Conservation (phyloP, 2,329 filamentous ascomycete species). For the Onygenales sp. region DNA sequence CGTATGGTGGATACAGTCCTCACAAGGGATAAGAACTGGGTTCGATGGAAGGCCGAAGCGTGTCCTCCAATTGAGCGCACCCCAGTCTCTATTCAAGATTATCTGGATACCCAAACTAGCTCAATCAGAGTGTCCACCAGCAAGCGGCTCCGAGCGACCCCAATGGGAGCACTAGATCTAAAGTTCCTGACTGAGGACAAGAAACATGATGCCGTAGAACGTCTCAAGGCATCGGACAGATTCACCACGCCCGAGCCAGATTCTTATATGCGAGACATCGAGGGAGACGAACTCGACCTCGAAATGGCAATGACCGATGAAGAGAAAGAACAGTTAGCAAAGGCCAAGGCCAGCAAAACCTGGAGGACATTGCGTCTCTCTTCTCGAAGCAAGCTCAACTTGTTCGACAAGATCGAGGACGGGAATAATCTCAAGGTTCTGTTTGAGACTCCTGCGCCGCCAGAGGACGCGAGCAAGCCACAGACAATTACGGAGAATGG, state of each 20-base stretch:
- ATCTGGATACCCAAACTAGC: slow-evolving; percentile 57
- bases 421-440: slow-evolving; percentile 56
- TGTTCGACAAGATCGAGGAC: slow-evolving; percentile 82
- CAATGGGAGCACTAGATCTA: slow-evolving; percentile 65
- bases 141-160: slow-evolving; percentile 58
- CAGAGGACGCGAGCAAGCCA: slow-evolving; percentile 2
- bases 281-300: slow-evolving; percentile 73
- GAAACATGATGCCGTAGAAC: slow-evolving; percentile 53
- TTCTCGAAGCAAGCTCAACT: slow-evolving; percentile 59
- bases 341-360: slow-evolving; percentile 74
- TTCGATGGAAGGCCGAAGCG: slow-evolving; percentile 92
- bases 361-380: slow-evolving; percentile 84
- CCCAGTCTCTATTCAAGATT: slow-evolving; percentile 58
- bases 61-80: slow-evolving; percentile 78
- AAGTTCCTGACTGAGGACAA: slow-evolving; percentile 66
- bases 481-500: slow-evolving; percentile 2
- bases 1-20: slow-evolving; percentile 96
- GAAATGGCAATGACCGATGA: slow-evolving; percentile 63
- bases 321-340: slow-evolving; percentile 50
- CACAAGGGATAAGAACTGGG: slow-evolving; percentile 96
- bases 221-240: slow-evolving; percentile 55
- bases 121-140: slow-evolving; percentile 58
- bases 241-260: slow-evolving; percentile 61
- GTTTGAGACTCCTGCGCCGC: slow-evolving; percentile 24
- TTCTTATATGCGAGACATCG: slow-evolving; percentile 62